Conservation (phyloP, 2,329 filamentous ascomycete species). For the Bisporella sp. region DNA sequence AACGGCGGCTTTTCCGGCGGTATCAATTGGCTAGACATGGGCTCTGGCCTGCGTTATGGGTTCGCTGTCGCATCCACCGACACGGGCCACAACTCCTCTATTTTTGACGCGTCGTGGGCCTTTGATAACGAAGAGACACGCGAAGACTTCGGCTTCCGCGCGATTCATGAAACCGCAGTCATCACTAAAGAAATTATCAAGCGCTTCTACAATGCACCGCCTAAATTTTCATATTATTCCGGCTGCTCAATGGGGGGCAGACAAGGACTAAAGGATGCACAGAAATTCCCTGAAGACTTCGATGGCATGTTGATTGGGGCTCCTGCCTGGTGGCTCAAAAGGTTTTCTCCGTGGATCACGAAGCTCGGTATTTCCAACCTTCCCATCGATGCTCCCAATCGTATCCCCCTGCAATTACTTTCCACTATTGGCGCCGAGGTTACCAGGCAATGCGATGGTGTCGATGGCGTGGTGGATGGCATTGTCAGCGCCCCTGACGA, state of each 20-base stretch:
- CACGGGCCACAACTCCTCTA: not conserved
- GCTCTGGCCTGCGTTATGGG: not conserved
- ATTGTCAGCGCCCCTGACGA: constrained; percentile 32
- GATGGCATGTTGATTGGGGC: constrained; percentile 34
- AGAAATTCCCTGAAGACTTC: constrained; percentile 32
- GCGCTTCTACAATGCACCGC: constrained; percentile 25
- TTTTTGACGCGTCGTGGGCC: not conserved
- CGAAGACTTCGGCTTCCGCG: too few relatives aligned
- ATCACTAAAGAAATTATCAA: too few relatives aligned
- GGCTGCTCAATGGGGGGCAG: constrained; percentile 35
- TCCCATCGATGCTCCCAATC: too few relatives aligned
- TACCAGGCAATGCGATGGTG: constrained; percentile 41
- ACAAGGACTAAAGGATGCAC: constrained; percentile 32
- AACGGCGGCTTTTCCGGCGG: not conserved
- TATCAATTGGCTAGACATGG: not conserved
- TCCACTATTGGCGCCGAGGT: constrained; percentile 35
- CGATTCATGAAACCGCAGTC: too few relatives aligned
- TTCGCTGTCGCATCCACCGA: not conserved
- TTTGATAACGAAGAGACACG: too few relatives aligned
- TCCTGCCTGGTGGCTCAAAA: too few relatives aligned
- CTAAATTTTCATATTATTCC: constrained; percentile 30
- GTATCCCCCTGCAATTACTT: too few relatives aligned
- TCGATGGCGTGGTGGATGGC: constrained; percentile 42
- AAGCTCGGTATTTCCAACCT: too few relatives aligned
- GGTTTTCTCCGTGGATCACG: too few relatives aligned